Evolutionary conservation across 164 flowering plant genomes (phyloP), one percentile per base, ranked within the genome.

Genomic region (Aristolochia fimbriata): DNA sequence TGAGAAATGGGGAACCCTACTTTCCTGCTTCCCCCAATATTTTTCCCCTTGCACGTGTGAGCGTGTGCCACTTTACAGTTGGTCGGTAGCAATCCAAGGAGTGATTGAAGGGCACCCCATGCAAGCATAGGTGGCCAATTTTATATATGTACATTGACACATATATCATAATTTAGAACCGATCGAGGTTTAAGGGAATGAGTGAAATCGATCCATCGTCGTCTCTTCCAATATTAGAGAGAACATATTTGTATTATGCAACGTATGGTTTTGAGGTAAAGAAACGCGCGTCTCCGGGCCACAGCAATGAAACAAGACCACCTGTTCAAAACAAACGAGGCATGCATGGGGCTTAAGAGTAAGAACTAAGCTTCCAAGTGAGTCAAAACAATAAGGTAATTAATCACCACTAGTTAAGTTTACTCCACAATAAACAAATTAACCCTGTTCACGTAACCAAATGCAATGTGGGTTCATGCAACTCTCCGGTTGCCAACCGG

Each of bases 71-170:
- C 43, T 30, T 15, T 17, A 33, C 2, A 20, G 22, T 15, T 56
- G 58, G 58, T 56, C 58, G 58, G 58, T 56, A 56, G 58, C 58
- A 56, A 56, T 30, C 31, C 8, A 4, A n/a, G 58, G 58, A 56
- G 45, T 15, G 45, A 56, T 56, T 56, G 43, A 37, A 31, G 45
- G 45, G 31, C 13, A 56, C 9, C 16, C 43, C 0, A 15, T 13
- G 23, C 0, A 15, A 9, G 23, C 30, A 23, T 52, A 52, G 30
- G 6, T 52, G 30, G 17, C 51, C n/a, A 49, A 47, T n/a, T n/a
- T n/a, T n/a, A n/a, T 47, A 47, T 47, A 47, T 47, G n/a, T 47
- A 47, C n/a, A n/a, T n/a, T n/a, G n/a, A n/a, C n/a, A n/a, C n/a
- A n/a, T 47, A 47, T 47, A 47, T 47, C 2, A 14, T 14, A 14